Evolutionary conservation across 225 moss, liverwort and hornwort genomes (phyloP), one percentile per base, ranked within the genome.

Genomic region (Straminergon stramineum): DNA sequence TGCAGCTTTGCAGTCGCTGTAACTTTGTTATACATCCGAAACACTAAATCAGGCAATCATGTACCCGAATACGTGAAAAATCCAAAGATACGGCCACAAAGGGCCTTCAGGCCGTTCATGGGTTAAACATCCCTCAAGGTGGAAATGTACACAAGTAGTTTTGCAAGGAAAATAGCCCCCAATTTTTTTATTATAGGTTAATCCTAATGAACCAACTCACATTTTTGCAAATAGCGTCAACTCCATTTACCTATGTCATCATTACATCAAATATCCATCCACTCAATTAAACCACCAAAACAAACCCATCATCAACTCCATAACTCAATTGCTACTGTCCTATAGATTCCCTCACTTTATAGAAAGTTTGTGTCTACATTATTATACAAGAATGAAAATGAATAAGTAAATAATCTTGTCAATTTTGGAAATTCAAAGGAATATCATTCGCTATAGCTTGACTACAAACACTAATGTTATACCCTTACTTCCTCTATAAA

Each of bases 371-470:
- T 41, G 15, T 1, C 8, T 4, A 41, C 41, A 41, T 4, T 41
- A 39, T 41, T 7, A 41, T 8, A n/a, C 5, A 39, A 39, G 4
- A 2, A 48, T 48, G 9, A 48, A 70, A 70, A 39, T 70, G 4
- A 24, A 24, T 26, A 73, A 73, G 9, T 2, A 41, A 26, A 73
- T 43, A 43, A 26, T 16, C 3, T 73, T 9, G 43, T 10, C 1
- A 73, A 8, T 26, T 73, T 8, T 9, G 8, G 15, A 73, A 27
- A 43, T 27, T 41, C 9, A 43, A 27, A 43, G 2, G 16, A 43
- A 1, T 3, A 27, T 10, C 0, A 0, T 43, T 43, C 10, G 28
- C 2, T 1, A 74, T 10, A 28, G 5, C 1, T 43, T 73, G 16
- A 43, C 16, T 45, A 28, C 0, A 7, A 17, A 28, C 5, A 28